Base-by-base conservation (phyloP, 805 yeast genomes). In the Ogataea nonfermentans region DNA sequence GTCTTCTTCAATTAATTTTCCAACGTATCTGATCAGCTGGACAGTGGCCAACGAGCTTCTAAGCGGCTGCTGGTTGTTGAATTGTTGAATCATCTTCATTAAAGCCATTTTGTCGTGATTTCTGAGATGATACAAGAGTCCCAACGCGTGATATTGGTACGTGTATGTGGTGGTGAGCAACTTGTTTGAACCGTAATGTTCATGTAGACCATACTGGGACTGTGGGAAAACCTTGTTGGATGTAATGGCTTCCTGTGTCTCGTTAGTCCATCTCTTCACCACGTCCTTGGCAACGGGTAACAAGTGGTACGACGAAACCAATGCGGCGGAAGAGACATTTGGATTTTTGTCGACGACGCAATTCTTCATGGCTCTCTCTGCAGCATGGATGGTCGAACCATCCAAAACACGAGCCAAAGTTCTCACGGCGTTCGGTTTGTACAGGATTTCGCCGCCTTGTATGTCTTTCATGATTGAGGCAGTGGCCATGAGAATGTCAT, bases 401-500 rank as follows among this genome's bases (percentile, higher is more conserved):
- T 93, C 99, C 57, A 93, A 73, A 25, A 93, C 95, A 49, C 95
- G 78, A 14, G 90, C 79, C 55, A 93, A 74, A 0, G 98, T 84
- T 63, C 99, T 80, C 48, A 93, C 84, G 16, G 99, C 98, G 60
- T 93, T 84, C 41, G 99, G 96, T 59, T 89, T 88, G 66, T 84
- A 89, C 46, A 88, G 70, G 48, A 78, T 70, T 44, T 87, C 95
- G 41, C 91, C 91, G 50, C 81, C 82, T 67, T 95, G 97, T 39
- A 93, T 87, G 67, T 93, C 99, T 67, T 90, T 90, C 97, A 93
- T 93, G 59, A 93, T 90, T 19, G 96, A 89, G 2, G 96, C 87
- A 19, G 99, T 93, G 19, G 91, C 97, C 98, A 93, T 93, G 63
- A 93, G 76, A 41, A 89, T 88, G 64, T 93, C 97, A 52, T 87